Evolutionary conservation across 2,329 filamentous ascomycete species (phyloP), one percentile per base, ranked within the genome.

Genomic region (Aureobasidium pullulans): DNA sequence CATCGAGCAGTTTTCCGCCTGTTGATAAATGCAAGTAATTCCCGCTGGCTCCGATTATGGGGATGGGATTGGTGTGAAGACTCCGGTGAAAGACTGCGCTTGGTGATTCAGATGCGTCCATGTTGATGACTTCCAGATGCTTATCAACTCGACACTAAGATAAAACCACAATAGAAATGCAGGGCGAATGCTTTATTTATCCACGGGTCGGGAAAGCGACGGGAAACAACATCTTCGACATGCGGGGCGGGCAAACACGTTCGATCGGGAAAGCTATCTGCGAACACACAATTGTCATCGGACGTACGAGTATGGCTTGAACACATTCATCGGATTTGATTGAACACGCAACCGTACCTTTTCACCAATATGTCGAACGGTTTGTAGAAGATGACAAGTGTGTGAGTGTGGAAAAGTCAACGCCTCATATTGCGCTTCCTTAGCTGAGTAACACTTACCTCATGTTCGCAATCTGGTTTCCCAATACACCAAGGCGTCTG

Each of bases 1-100:
- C 86, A 69, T 94, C 89, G 13, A 91, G 79, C 44, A 94, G 80
- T 36, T 73, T 76, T 28, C 80, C 77, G 1, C 85, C 85, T 67
- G 79, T 77, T 64, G 75, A 74, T 1, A 84, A 73, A 36, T 75
- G 71, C n/a, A 84, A 70, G 61, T 79, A 80, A 63, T 78, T 76
- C 10, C 80, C 81, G 59, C 76, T 70, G 5, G 77, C 82, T 0
- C 73, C 76, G 9, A 76, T 68, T 4, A 81, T 80, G 50, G 71
- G 74, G 53, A 73, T 70, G n/a, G 81, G 77, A 19, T 74, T 62
- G 32, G 73, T 65, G 57, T 76, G 75, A 2, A 81, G 74, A 54
- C 78, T 75, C 39, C 81, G 75, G 65, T 84, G 81, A 40, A 85
- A 72, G 28, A 84, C 71, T n/a, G 72, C 67, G 58, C 59, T 60